Conservation (phyloP, 805 yeast species). For the Metschnikowia borealis region DNA sequence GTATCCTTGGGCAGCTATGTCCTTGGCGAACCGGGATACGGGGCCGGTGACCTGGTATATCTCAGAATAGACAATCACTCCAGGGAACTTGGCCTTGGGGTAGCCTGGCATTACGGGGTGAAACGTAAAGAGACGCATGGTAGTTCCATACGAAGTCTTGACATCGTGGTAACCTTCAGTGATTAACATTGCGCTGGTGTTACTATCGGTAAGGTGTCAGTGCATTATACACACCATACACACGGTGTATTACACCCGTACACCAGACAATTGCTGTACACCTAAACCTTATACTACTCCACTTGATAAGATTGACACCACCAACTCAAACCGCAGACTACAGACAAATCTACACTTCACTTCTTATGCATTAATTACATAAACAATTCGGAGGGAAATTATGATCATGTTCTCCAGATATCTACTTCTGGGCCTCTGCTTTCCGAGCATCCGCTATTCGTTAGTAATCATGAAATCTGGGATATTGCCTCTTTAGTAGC, state of each 20-base stretch:
- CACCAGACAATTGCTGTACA: background rate
- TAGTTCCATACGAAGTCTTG: conserved; percentile 59
- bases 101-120: conserved; percentile 69
- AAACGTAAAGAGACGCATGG: conserved; percentile 60
- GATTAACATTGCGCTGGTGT: conserved; percentile 51
- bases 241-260: background rate
- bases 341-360: background rate
- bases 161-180: conserved; percentile 64
- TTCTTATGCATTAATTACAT: background rate
- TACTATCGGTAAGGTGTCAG: no score
- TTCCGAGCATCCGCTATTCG: conserved; percentile 48
- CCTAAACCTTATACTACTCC: background rate
- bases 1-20: conserved; percentile 75
- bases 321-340: background rate
- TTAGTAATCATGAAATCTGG: background rate
- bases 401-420: background rate
- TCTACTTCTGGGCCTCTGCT: conserved; percentile 23
- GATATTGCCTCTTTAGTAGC: no score
- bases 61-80: conserved; percentile 73
- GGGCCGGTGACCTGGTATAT: conserved; percentile 84
- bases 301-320: background rate
- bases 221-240: background rate
- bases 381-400: no score
- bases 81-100: conserved; percentile 79
- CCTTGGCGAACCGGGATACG: conserved; percentile 70